Percentiles rank a stretch among this genome's conserved stretches.
Conservation (phyloP, 176 grass and related monocot genomes). For the Dendrocalamus sinicus region DNA sequence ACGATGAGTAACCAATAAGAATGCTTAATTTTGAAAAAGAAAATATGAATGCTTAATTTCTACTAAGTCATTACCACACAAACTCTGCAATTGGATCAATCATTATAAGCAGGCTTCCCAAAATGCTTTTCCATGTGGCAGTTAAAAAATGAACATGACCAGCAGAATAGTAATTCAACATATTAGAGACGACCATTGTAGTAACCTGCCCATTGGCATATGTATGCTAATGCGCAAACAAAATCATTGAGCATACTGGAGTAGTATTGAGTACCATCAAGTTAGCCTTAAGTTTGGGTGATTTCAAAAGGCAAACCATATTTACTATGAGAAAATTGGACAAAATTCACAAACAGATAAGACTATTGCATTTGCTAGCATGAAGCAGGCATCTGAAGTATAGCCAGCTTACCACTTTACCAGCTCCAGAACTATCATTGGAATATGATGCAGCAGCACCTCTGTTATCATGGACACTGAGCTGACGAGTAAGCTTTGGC, state of each 20-base stretch:
- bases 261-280: not conserved
- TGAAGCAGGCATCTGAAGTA: slow-evolving; percentile 21
- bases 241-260: not conserved
- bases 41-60: not conserved
- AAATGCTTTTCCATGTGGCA: slow-evolving; percentile 26
- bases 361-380: slow-evolving; percentile 30
- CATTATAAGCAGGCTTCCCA: not conserved
- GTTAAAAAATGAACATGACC: not conserved
- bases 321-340: not conserved
- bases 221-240: not conserved
- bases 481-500: slow-evolving; percentile 92
- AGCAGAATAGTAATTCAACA: slow-evolving; percentile 13
- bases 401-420: slow-evolving; percentile 52
- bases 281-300: not conserved
- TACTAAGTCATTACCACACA: not conserved
- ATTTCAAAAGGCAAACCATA: slow-evolving; percentile 3
- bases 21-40: not conserved
- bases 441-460: slow-evolving; percentile 65
- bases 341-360: not conserved
- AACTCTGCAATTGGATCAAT: slow-evolving; percentile 4
- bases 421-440: slow-evolving; percentile 59
- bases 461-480: slow-evolving; percentile 87
- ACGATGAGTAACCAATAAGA: not conserved
- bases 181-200: not conserved
- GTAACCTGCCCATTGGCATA: slow-evolving; percentile 9